Base-by-base conservation (phyloP, 2,329 filamentous ascomycete genomes). In the Pseudogymnoascus sp. region DNA sequence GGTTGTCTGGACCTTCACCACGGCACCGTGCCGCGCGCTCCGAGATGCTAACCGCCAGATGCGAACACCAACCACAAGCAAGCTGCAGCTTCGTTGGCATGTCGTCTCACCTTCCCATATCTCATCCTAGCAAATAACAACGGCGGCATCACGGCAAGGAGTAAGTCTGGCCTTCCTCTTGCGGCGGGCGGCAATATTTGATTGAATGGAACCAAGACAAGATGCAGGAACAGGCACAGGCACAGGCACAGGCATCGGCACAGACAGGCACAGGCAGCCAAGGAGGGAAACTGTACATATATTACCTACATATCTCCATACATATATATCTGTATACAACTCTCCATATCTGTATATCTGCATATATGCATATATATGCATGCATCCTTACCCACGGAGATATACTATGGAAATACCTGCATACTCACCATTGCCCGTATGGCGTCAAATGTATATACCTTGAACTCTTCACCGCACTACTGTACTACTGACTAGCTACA, bases 401-500 rank as follows among this genome's bases (percentile, higher is more conserved):
- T 53, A 53, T 53, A 53, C 46, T 28, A 5, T 28, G 5, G 46
- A 3, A 3, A 31, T 53, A 31, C 46, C 46, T 53, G 9, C 46
- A 53, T 53, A 11, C 9, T 5, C 23, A 53, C 46, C 23, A 53
- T 5, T n/a, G 14, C 5, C n/a, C 11, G 21, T 53, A 31, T 53
- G 25, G 25, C 46, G 46, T 31, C 8, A 53, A 53, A 53, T 53
- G 25, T 53, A 53, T 5, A 28, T 31, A 11, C 25, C 14, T 53
- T 53, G 46, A 16, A 18, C n/a, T 53, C 25, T 53, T 31, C 46
- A 31, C 25, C 14, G 25, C 46, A 31, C 46, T 53, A 53, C 46
- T 31, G 25, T 53, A 53, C 46, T 9, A 53, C 46, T 53, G 46
- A 53, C 46, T 53, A 53, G 25, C 46, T 53, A 53, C 46, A 53